phyloP scores from a whole-genome alignment of 805 yeast genomes.

The Lachancea cidri region DNA sequence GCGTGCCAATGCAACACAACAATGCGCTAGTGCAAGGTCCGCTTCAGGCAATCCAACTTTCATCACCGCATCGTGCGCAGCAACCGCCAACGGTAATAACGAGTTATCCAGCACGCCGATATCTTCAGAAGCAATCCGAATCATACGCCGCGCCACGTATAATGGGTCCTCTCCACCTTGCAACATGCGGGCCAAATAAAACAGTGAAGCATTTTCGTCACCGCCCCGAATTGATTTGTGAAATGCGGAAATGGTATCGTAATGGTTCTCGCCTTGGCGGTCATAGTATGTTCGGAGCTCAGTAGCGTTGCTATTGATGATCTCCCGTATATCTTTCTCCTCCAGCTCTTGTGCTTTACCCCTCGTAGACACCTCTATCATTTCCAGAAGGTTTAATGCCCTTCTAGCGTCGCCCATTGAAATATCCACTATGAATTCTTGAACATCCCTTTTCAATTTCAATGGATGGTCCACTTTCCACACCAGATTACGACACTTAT shows the following conservation, averaged over 20 bases:
- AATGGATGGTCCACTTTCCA: constrained; percentile 37
- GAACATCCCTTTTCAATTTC: constrained; percentile 48
- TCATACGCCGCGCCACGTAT: constrained; percentile 85
- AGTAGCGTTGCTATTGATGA: constrained; percentile 46
- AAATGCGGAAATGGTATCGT: constrained; percentile 92
- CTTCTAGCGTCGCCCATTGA: constrained; percentile 88
- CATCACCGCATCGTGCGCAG: constrained; percentile 82
- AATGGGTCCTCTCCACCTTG: constrained; percentile 92
- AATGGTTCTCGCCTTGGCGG: constrained; percentile 84
- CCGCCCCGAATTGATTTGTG: constrained; percentile 91
- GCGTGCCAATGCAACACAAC: constrained; percentile 82
- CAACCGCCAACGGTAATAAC: constrained; percentile 79
- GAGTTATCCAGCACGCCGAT: constrained; percentile 80
- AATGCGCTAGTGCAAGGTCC: constrained; percentile 82
- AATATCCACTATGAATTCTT: constrained; percentile 63
- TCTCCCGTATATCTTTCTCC: constrained; percentile 32
- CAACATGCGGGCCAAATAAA: constrained; percentile 82
- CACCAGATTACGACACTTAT: constrained; percentile 53
- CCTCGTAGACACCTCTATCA: constrained; percentile 70
- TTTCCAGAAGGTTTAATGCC: constrained; percentile 75
- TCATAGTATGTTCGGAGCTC: constrained; percentile 49
- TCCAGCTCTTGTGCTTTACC: constrained; percentile 29
- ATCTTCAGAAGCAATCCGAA: constrained; percentile 93
- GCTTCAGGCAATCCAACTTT: constrained; percentile 95
- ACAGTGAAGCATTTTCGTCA: constrained; percentile 84